phyloP scores from a whole-genome alignment of 2,329 filamentous ascomycete genomes.

The Xylariaceae sp. region DNA sequence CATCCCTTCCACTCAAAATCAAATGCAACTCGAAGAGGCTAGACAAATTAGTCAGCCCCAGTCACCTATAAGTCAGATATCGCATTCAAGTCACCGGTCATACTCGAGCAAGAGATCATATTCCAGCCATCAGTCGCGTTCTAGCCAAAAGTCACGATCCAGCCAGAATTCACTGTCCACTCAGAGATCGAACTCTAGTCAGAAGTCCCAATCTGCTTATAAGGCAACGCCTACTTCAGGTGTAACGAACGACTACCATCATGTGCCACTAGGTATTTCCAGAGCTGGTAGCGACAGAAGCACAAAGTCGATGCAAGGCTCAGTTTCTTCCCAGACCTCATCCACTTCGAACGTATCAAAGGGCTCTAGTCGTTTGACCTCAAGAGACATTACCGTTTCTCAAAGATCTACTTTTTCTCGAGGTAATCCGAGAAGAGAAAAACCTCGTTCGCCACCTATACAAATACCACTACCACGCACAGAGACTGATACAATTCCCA shows the following conservation, averaged over 20 bases:
- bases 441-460: conserved; percentile 3
- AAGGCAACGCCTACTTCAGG: neutral
- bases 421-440: neutral
- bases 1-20: neutral
- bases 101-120: conserved; percentile 9
- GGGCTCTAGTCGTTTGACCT: neutral
- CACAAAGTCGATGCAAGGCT: conserved; percentile 2
- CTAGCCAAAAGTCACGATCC: conserved; percentile 1
- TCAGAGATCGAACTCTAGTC: neutral
- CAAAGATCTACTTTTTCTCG: neutral
- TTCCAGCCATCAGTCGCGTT: neutral
- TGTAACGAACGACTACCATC: neutral
- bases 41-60: neutral
- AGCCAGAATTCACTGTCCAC: neutral
- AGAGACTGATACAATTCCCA: conserved; percentile 1
- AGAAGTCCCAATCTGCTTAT: neutral
- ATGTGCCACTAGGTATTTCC: neutral
- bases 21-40: conserved; percentile 4
- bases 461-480: conserved; percentile 4
- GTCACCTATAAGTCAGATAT: conserved; percentile 3
- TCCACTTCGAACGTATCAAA: neutral
- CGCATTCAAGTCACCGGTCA: conserved; percentile 2
- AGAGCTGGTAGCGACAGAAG: conserved; percentile 11
- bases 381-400: neutral
- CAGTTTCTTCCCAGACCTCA: neutral